Base-by-base conservation (phyloP, 116 monocot species). In the Zostera marina region DNA sequence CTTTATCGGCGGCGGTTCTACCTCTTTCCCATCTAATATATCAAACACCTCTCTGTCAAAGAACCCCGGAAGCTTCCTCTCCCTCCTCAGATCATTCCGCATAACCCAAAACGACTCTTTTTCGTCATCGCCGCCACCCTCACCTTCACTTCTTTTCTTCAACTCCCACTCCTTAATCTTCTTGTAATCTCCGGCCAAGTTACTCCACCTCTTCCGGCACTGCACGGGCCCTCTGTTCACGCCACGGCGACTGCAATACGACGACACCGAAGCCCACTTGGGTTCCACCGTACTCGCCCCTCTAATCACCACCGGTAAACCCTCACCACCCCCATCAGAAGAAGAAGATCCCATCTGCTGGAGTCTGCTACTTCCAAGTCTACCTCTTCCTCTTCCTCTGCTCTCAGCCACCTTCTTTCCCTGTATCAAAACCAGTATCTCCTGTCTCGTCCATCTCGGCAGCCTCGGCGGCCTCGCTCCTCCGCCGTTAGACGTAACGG, bases 151-250 rank as follows among this genome's bases (percentile, higher is more conserved):
- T 32, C n/a, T 53, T 32, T 11, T 53, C 10, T 10, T 54, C 25
- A 19, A n/a, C 40, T 88, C 79, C 48, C 98, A 98, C 76, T 83
- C 98, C 68, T 81, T 99, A 15, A 99, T 87, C 83, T 91, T 99
- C 87, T 87, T 90, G 70, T 62, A 91, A 65, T 99, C 98, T 1
- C 87, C 74, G 39, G 87, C 87, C 23, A 99, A 79, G 67, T 99
- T 99, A 73, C 91, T 99, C 98, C 98, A 99, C 68, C 98, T 54
- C 77, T 99, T 99, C 63, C 98, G 66, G 77, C 98, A 99, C 91
- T 99, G 91, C 25, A 99, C 91, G 22, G 91, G 74, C 7, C 98
- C 98, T 24, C 98, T 65, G 64, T 77, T 62, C 54, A 99, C 87
- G 43, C 91, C 98, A 47, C 84, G 90, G 58, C 77, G 69, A 56